A percentile compares a stretch with the other conserved stretches of the same genome.
These are phyloP conservation scores for Rhodotorula paludigena DNA, from an alignment of 768 basidiomycete genomes.

Conservation along the genomic window DNA sequence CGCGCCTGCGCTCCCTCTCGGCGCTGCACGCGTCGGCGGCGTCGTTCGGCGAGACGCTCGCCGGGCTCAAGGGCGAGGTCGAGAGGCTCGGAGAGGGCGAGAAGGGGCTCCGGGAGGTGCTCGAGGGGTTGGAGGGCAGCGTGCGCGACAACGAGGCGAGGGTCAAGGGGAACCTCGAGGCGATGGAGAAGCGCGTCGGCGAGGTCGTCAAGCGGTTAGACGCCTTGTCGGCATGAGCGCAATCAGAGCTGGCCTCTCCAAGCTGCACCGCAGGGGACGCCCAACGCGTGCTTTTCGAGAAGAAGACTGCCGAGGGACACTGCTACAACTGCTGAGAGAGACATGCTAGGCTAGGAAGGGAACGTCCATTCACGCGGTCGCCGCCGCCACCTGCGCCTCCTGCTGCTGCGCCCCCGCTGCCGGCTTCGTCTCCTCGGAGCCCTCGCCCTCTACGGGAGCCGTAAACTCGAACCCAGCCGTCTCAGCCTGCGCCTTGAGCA, in stretches of 20 bases:
- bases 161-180: slow-evolving; percentile 67
- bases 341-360: no score
- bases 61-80: slow-evolving; percentile 67
- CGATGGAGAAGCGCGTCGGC: slow-evolving; percentile 53
- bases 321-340: background rate
- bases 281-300: background rate
- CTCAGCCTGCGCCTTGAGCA: background rate
- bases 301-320: no score
- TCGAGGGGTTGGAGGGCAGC: slow-evolving; percentile 68
- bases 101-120: slow-evolving; percentile 63
- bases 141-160: slow-evolving; percentile 66
- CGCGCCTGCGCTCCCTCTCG: slow-evolving; percentile 77
- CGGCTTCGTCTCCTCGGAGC: no score
- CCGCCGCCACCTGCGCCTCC: background rate
- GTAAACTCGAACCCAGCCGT: no score
- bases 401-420: background rate
- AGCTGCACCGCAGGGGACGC: background rate
- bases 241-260: no score
- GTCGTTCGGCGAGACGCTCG: slow-evolving; percentile 65
- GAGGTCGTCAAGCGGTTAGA: slow-evolving; percentile 40
- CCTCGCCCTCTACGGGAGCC: no score
- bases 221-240: background rate
- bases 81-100: slow-evolving; percentile 60
- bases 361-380: background rate
- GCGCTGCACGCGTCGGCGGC: slow-evolving; percentile 74